Base-by-base conservation (phyloP, 164 flowering plant genomes). In the Vitis cinerea region DNA sequence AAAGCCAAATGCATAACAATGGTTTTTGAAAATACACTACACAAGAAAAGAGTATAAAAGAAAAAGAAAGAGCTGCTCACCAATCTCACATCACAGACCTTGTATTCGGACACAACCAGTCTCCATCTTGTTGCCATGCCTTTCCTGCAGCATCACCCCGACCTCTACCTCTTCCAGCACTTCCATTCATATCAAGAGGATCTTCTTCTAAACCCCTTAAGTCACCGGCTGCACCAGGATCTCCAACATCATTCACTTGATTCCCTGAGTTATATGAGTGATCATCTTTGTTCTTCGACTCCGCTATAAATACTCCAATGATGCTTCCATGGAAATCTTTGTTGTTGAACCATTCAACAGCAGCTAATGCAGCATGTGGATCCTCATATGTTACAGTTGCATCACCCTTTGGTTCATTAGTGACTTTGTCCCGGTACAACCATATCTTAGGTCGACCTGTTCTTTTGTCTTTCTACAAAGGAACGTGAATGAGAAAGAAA, bases 81-180 rank as follows among this genome's bases (percentile, higher is more conserved):
- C 99, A 81, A 96, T 89, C 69, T 93, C 98, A 89, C 83, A 90
- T 90, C 90, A 93, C 98, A 93, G 98, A 96, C 99, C 99, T 96
- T 96, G 99, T 88, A 92, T 93, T 93, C 19, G 98, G 91, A 82
- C 98, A 96, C 82, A 76, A 0, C 99, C 99, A 96, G 77, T 96
- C 99, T 69, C 98, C 99, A 8, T 91, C 99, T 78, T 96, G 97
- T 69, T 90, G 94, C 99, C 99, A 93, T 69, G 95, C 75, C 79
- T 92, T 93, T 55, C 83, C 95, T 7, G 86, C 52, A 71, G 80
- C 90, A 81, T 88, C 98, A 63, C 85, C 94, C 12, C 80, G 86
- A 57, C 93, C 95, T 82, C 88, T 83, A 61, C 91, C 97, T 74
- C 83, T 80, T 78, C 89, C 97, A 67, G 63, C 81, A 60, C 76